Evolutionary conservation across 805 yeast genomes (phyloP), one percentile per base, ranked within the genome.

Genomic region (Wickerhamiella brachini): DNA sequence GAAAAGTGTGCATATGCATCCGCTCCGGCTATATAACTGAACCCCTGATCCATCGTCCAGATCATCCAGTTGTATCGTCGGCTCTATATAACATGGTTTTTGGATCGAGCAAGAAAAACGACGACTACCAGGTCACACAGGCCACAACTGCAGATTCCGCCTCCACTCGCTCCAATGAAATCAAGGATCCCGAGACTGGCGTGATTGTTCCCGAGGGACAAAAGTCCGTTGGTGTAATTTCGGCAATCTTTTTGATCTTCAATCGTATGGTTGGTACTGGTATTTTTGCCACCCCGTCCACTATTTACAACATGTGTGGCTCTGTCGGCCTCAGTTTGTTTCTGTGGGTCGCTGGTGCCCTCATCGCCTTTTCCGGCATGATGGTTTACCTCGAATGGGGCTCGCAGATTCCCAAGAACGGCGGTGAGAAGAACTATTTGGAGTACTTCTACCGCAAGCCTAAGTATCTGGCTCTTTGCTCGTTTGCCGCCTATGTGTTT

Each of bases 361-460:
- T 81, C 37, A 84, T 84, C 56, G 83, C 90, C 3, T 66, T 76
- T 9, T 65, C 79, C 34, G 83, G 83, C 37, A 65, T 82, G 58
- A 73, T 78, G 60, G 86, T 81, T 2, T 85, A 84, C 65, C 78
- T 84, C 79, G 93, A 84, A 62, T 81, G 83, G 64, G 94, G 94
- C 15, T 76, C 83, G 5, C 81, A 45, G 45, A 78, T 83, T 52
- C 85, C 86, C 46, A 77, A 83, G 68, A 84, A 85, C 60, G 95
- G 95, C 57, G 95, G 93, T 57, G 95, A 85, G 62, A 84, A 83
- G 67, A 83, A 83, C 60, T 85, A 85, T 63, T 68, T 85, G 58
- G 93, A 85, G 63, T 81, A 75, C 58, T 76, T 83, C 48, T 85
- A 73, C 68, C 72, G 71, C 48, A 78, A 76, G 58, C 95, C 95